Base-by-base conservation (phyloP, 495 filamentous ascomycete species). In the Aspergillus conjunctus region DNA sequence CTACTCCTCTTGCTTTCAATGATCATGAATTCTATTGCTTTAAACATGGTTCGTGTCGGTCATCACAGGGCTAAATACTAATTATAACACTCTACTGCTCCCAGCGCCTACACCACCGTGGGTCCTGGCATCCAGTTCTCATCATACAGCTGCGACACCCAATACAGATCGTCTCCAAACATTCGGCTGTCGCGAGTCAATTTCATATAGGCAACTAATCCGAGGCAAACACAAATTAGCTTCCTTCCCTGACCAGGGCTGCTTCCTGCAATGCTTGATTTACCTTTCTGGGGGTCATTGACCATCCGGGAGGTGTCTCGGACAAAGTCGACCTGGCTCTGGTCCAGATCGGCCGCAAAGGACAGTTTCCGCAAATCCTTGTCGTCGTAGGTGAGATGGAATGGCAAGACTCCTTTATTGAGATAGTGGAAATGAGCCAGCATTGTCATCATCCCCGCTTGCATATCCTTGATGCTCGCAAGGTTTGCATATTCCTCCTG, bases 381-480 rank as follows among this genome's bases (percentile, higher is more conserved):
- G 11, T 60, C 58, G 43, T 60, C 58, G 45, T 60, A 60, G 7
- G 58, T 60, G 15, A 60, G 43, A 39, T 54, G 58, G 10, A 60
- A 60, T n/a, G 58, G 58, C 32, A 60, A 34, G 32, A 60, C 51
- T 31, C 58, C 58, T 50, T 54, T 60, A 39, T 60, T 60, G 37
- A 60, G 58, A 43, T 60, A 60, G 58, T 60, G 58, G 22, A 60
- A 60, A 21, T 60, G 58, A 41, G 58, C 58, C 51, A 60, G 30
- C 51, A 54, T 54, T 2, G 51, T 60, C 7, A 30, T 49, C 58
- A 60, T 60, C 17, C 58, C 58, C 26, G 30, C 41, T 10, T 60
- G 58, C 58, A 60, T 60, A 18, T 31, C 58, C 31, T 60, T 41
- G 21, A 60, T 60, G 31, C 58, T 60, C 15, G 21, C 17, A 5